A percentile compares a stretch with the other conserved stretches of the same genome.
These are phyloP conservation scores for Arthrobotrys pseudoclavata DNA, from an alignment of 2,329 filamentous ascomycete species.

Conservation along the genomic window DNA sequence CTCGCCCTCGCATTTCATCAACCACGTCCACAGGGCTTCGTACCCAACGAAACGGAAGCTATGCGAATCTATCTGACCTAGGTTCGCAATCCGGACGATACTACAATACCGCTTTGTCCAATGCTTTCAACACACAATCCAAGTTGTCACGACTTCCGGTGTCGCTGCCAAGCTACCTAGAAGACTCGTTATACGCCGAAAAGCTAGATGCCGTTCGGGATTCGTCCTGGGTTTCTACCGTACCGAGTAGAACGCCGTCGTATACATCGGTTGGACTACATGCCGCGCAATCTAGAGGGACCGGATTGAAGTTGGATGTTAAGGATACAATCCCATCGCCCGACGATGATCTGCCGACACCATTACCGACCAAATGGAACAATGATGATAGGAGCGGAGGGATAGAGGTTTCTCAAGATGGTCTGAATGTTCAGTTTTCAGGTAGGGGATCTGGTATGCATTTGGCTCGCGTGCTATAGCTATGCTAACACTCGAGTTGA, in stretches of 20 bases:
- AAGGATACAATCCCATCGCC: constrained; percentile 78
- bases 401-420: constrained; percentile 81
- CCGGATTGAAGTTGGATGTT: constrained; percentile 85
- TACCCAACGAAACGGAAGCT: constrained; percentile 47
- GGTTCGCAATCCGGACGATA: constrained; percentile 53
- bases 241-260: constrained; percentile 35
- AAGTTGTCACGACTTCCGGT: constrained; percentile 56
- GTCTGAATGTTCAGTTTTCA: constrained; percentile 77
- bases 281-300: constrained; percentile 72
- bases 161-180: constrained; percentile 63
- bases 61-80: constrained; percentile 54
- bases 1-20: constrained; percentile 50
- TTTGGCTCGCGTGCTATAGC: not conserved
- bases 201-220: constrained; percentile 57
- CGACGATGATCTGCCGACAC: constrained; percentile 75
- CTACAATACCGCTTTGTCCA: constrained; percentile 44
- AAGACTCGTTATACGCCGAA: constrained; percentile 63
- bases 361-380: constrained; percentile 86
- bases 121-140: constrained; percentile 52
- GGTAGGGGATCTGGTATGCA: constrained; percentile 58
- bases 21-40: constrained; percentile 40
- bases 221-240: constrained; percentile 33
- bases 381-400: constrained; percentile 79
- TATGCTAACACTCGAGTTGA: constrained; percentile 62
- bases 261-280: constrained; percentile 68